These are phyloP conservation scores for Orobanche coerulescens DNA, from an alignment of 257 asterid genomes.

Conservation along the genomic window DNA sequence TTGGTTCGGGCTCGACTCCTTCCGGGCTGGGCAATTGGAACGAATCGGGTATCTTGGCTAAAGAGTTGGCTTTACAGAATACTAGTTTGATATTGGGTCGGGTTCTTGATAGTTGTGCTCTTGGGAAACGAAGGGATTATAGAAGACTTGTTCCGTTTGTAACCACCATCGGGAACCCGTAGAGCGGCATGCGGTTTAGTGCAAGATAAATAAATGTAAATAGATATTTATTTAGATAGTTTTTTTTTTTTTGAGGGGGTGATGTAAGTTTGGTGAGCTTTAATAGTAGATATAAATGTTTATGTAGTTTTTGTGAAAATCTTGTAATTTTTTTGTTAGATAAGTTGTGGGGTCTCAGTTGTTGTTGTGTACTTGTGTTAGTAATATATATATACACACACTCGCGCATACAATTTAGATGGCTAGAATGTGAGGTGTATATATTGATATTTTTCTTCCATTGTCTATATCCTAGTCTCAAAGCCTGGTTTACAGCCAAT, in stretches of 20 bases:
- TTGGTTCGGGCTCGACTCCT: constrained; percentile 36
- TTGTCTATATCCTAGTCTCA: not conserved
- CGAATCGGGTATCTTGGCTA: constrained; percentile 57
- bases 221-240: constrained; percentile 29
- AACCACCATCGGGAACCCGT: constrained; percentile 57
- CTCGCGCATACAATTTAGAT: constrained; percentile 18
- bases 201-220: constrained; percentile 31
- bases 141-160: constrained; percentile 90
- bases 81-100: constrained; percentile 86
- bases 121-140: constrained; percentile 88
- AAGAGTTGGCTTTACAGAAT: constrained; percentile 74
- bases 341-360: constrained; percentile 21
- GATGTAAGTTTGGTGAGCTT: constrained; percentile 29
- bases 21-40: constrained; percentile 31
- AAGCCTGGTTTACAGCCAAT: not conserved
- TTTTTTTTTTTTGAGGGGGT: constrained; percentile 9
- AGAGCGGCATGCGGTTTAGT: constrained; percentile 23
- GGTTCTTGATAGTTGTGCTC: constrained; percentile 81
- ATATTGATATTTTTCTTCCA: constrained; percentile 19
- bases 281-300: constrained; percentile 22
- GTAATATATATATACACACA: too few relatives aligned
- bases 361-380: constrained; percentile 17
- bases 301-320: constrained; percentile 22
- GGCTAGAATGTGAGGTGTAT: constrained; percentile 37
- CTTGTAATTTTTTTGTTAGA: constrained; percentile 19